Evolutionary conservation across 768 basidiomycete species (phyloP), one percentile per base, ranked within the genome.

Genomic region (Amanita exitialis): DNA sequence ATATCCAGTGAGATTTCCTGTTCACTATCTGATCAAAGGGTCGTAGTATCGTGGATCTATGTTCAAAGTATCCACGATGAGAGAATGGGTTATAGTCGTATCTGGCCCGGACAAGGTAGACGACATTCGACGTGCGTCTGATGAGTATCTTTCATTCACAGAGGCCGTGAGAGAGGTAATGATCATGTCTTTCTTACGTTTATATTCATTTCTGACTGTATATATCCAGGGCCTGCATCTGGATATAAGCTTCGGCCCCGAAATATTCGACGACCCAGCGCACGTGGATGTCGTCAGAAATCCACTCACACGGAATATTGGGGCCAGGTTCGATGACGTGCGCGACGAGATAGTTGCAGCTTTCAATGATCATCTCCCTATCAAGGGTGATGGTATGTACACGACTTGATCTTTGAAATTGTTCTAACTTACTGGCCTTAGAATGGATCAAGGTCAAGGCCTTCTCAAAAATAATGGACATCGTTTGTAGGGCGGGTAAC

Each of bases 31-130:
- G 15, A 8, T 36, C 9, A 28, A 2, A 48, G 12, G 20, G 6
- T 4, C 15, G 30, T 49, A 63, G 65, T 61, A 61, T 52, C 59
- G 56, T 18, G 56, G 58, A 36, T 51, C 56, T 28, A 51, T 62
- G 5, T 80, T 76, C 62, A 74, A 71, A 58, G 62, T 79, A 6
- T 62, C 76, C 0, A 63, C 62, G 39, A 57, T 75, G 32, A 64
- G 70, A 32, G 61, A 65, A 38, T 80, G 78, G 78, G 50, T 70
- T 5, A 66, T 78, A 16, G 58, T 78, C 6, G 61, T 72, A 16
- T 66, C 69, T 8, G 70, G 73, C 1, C 61, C 62, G 0, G 52
- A 63, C 21, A 63, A 67, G 30, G 60, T 75, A 16, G 73, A 77
- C 2, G 74, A 77, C 38, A 56, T 79, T 23, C 68, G 70, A 41